Conservation (phyloP, 306 rosid genomes). For the Trifolium fragiferum region DNA sequence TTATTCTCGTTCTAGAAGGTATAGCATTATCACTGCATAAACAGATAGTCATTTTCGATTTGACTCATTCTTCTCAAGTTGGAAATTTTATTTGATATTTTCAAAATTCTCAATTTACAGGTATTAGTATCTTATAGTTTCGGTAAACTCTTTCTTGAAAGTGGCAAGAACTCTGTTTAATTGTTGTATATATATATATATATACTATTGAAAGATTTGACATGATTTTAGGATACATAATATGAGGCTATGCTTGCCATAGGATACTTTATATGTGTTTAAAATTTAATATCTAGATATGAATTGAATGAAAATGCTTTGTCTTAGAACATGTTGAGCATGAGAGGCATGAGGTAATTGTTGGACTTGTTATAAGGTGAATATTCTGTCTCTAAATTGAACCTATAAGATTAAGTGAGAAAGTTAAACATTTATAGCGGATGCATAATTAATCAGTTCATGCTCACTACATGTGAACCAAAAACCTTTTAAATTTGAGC, state of each 20-base stretch:
- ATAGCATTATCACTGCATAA: neutral
- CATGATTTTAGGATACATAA: neutral
- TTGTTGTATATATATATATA: neutral
- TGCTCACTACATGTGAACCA: too few relatives aligned
- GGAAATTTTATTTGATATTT: conserved; percentile 3
- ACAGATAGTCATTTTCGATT: conserved; percentile 23
- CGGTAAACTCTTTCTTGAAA: conserved; percentile 16
- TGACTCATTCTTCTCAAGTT: neutral
- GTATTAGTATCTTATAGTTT: conserved; percentile 40
- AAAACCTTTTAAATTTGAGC: too few relatives aligned
- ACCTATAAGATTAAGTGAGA: too few relatives aligned
- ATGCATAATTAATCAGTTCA: too few relatives aligned
- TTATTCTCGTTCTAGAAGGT: conserved; percentile 94
- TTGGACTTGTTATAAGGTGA: too few relatives aligned
- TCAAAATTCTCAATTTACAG: conserved; percentile 45
- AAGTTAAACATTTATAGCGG: too few relatives aligned
- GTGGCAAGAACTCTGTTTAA: conserved; percentile 10
- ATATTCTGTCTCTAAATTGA: too few relatives aligned
- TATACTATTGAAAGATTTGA: conserved; percentile 15
- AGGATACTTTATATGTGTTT: neutral
- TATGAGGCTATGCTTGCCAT: conserved; percentile 1
- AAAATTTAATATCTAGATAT: conserved; percentile 12
- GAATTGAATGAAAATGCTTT: conserved; percentile 16
- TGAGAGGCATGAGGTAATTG: too few relatives aligned
- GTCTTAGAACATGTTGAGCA: too few relatives aligned